Evolutionary conservation across 169 alveolate genomes (phyloP), one percentile per base, ranked within the genome.

Genomic region (Plasmodium vivax): DNA sequence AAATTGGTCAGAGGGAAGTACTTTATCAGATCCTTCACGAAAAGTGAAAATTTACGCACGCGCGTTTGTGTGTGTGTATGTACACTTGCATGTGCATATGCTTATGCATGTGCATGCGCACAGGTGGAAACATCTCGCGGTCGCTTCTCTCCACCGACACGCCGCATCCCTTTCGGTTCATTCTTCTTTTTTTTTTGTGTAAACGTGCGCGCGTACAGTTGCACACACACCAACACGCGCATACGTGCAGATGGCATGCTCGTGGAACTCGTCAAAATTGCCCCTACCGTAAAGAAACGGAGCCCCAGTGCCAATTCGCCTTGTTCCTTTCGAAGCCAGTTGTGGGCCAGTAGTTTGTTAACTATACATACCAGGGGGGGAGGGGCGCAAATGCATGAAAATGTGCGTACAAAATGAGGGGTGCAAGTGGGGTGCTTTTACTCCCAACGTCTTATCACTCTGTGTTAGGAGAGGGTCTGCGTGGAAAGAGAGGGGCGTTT

Each of bases 1-100:
- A 88, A 79, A 6, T 79, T 88, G 23, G 34, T 62, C n/a, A 88
- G 82, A 12, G 94, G 77, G 38, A 88, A 88, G 58, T 41, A 88
- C 56, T 80, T 88, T 77, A 88, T 88, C 73, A 88, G 68, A 30
- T 88, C 94, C 94, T 88, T 36, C 51, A 88, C 43, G 82, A 62
- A 58, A 85, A 45, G 16, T 27, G 51, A 10, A 43, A 83, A 38
- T 36, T 12, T 84, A 62, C 75, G 43, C 74, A 23, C 14, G 75
- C 43, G 16, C 43, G 73, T 68, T 27, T 19, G 56, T 58, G 81
- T 58, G 8, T 56, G 30, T 10, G 8, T 6, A 6, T 54, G 54
- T 75, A 5, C 23, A 30, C 16, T 19, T 75, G 34, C 0, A 41
- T 19, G 72, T 85, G 47, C 62, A 51, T 51, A 0, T 51, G 62